These are phyloP conservation scores for Hypsizygus ulmarius DNA, from an alignment of 1,284 basidiomycete species.

Conservation along the genomic window DNA sequence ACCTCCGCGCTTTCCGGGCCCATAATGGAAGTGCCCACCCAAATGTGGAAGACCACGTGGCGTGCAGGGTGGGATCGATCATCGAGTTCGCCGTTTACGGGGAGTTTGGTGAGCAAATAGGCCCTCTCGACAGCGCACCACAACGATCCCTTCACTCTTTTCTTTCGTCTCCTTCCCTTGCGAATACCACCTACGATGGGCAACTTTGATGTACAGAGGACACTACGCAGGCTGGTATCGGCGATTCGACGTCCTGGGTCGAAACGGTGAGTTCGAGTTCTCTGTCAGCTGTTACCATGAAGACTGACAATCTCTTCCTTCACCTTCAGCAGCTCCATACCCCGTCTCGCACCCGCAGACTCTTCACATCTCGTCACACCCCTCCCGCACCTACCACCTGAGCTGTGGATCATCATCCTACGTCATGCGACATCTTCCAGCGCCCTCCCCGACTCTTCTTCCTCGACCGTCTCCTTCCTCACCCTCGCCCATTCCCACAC, in stretches of 20 bases:
- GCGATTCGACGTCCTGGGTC: neutral
- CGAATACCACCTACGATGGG: neutral
- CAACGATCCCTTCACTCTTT: too few relatives aligned
- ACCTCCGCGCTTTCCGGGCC: neutral
- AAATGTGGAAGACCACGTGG: conserved; percentile 10
- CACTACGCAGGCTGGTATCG: neutral
- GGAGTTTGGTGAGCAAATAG: too few relatives aligned
- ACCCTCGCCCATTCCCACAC: conserved; percentile 38
- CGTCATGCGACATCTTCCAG: conserved; percentile 39
- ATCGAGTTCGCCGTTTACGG: too few relatives aligned
- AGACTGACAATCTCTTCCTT: neutral
- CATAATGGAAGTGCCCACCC: neutral
- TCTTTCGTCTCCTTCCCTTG: too few relatives aligned
- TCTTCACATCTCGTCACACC: neutral
- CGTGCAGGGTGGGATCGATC: neutral
- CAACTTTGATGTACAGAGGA: too few relatives aligned
- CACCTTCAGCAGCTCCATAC: conserved; percentile 1
- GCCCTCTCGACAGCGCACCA: too few relatives aligned
- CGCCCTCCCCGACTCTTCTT: conserved; percentile 29
- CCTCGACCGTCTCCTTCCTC: conserved; percentile 47
- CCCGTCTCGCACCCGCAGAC: neutral
- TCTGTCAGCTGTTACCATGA: neutral
- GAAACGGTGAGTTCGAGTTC: conserved; percentile 4
- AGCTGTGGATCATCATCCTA: conserved; percentile 60
- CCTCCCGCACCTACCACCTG: conserved; percentile 47